A percentile compares a stretch with the other conserved stretches of the same genome.
Evolutionary conservation across 2,329 filamentous ascomycete genomes (phyloP).

Genomic region (Aspergillus calidoustus): DNA sequence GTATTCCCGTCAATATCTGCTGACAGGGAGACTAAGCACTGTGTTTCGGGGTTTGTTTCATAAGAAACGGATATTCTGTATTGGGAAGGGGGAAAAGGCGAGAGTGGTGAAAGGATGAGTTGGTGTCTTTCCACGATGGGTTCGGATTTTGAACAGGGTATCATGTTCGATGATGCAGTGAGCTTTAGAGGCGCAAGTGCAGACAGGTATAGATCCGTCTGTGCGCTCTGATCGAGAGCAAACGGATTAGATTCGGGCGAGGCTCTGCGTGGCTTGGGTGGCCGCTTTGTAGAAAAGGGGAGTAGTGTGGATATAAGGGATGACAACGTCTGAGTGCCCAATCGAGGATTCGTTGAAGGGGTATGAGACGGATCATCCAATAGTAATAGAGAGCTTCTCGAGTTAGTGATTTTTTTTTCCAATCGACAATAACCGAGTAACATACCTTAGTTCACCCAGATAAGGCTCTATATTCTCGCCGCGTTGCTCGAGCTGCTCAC

Average conservation of each 20-base stretch:
- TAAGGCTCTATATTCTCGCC: slow-evolving; percentile 36
- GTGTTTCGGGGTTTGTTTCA: slow-evolving; percentile 40
- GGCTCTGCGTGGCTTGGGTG: slow-evolving; percentile 39
- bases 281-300: slow-evolving; percentile 42
- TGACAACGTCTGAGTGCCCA: slow-evolving; percentile 36
- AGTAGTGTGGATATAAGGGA: slow-evolving; percentile 45
- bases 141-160: slow-evolving; percentile 25
- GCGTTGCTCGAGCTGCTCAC: slow-evolving; percentile 56
- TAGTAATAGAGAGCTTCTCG: slow-evolving; percentile 36
- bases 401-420: slow-evolving; percentile 23
- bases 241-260: slow-evolving; percentile 63
- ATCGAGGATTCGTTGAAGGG: slow-evolving; percentile 25
- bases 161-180: slow-evolving; percentile 33
- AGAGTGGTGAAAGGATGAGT: slow-evolving; percentile 41
- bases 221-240: slow-evolving; percentile 54
- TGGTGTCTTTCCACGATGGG: slow-evolving; percentile 39
- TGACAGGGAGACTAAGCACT: slow-evolving; percentile 39
- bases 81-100: slow-evolving; percentile 39
- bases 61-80: slow-evolving; percentile 42
- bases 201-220: slow-evolving; percentile 71
- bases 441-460: slow-evolving; percentile 41
- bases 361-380: slow-evolving; percentile 33
- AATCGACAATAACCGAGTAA: not conserved
- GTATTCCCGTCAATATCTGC: slow-evolving; percentile 25
- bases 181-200: slow-evolving; percentile 72